Conservation (phyloP, 768 basidiomycete species). For the Dioszegia crocea region DNA sequence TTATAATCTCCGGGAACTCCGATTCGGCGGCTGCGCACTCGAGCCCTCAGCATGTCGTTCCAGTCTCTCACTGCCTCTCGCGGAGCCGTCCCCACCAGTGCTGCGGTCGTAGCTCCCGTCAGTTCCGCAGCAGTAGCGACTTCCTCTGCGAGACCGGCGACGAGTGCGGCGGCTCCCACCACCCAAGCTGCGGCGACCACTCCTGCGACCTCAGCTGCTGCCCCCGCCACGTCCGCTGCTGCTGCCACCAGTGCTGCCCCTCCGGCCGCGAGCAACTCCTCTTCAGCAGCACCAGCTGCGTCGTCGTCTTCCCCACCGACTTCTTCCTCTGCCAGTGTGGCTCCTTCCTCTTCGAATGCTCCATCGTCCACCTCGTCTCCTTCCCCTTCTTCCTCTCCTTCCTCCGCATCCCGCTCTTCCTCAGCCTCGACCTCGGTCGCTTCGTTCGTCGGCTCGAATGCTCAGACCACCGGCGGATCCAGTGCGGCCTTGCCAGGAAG, state of each 20-base stretch:
- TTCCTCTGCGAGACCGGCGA: slow-evolving; percentile 3
- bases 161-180: slow-evolving; percentile 9
- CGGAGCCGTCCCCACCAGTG: neutral
- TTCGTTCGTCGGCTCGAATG: slow-evolving; percentile 52
- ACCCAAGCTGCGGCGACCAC: neutral
- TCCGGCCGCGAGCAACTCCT: neutral
- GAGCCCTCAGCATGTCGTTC: neutral
- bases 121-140: slow-evolving; percentile 6
- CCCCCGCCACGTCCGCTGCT: neutral
- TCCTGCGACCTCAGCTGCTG: neutral
- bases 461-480: neutral
- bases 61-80: neutral
- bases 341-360: slow-evolving; percentile 12
- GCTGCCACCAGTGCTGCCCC: slow-evolving; percentile 1
- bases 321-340: slow-evolving; percentile 5
- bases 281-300: neutral
- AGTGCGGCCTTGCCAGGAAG: slow-evolving; percentile 23
- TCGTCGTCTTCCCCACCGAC: neutral
- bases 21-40: too few relatives aligned
- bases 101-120: neutral
- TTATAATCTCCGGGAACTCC: too few relatives aligned
- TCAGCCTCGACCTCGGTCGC: slow-evolving; percentile 55
- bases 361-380: slow-evolving; percentile 50
- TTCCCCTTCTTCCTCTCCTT: slow-evolving; percentile 40
- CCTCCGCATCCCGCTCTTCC: slow-evolving; percentile 22